These are phyloP conservation scores for Rusavskia elegans DNA, from an alignment of 495 filamentous ascomycete genomes.

Conservation along the genomic window DNA sequence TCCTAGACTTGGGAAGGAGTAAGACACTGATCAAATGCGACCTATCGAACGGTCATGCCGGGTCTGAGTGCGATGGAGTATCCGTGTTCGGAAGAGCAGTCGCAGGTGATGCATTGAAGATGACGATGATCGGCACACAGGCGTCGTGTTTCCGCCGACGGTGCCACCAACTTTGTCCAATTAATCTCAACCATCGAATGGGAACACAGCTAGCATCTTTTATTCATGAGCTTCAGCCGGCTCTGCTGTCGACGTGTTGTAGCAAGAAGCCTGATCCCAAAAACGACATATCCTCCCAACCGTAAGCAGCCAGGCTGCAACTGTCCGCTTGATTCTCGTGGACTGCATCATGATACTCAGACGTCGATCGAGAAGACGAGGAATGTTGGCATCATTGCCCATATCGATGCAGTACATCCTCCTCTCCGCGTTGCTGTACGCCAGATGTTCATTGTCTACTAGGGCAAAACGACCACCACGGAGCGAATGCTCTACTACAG, in stretches of 20 bases:
- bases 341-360: not conserved
- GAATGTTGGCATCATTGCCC: slow-evolving; percentile 98
- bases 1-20: too few species aligned
- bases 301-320: not conserved
- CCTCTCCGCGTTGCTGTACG: not conserved
- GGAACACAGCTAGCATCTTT: too few species aligned
- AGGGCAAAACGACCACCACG: slow-evolving; percentile 98
- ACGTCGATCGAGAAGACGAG: slow-evolving; percentile 33
- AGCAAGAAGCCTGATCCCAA: not conserved
- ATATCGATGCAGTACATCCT: slow-evolving; percentile 77
- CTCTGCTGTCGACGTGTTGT: too few species aligned
- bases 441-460: not conserved
- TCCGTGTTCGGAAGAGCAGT: too few species aligned
- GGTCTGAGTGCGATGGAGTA: too few species aligned
- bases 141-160: not conserved
- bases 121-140: not conserved
- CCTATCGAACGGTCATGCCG: too few species aligned
- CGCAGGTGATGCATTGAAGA: not conserved
- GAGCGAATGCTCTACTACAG: slow-evolving; percentile 99
- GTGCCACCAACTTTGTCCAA: too few species aligned
- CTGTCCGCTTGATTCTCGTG: not conserved
- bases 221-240: too few species aligned
- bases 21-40: too few species aligned
- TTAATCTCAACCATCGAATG: too few species aligned
- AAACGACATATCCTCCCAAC: too few species aligned